Conservation (phyloP, 331 rosid genomes). For the Quercus phellos region DNA sequence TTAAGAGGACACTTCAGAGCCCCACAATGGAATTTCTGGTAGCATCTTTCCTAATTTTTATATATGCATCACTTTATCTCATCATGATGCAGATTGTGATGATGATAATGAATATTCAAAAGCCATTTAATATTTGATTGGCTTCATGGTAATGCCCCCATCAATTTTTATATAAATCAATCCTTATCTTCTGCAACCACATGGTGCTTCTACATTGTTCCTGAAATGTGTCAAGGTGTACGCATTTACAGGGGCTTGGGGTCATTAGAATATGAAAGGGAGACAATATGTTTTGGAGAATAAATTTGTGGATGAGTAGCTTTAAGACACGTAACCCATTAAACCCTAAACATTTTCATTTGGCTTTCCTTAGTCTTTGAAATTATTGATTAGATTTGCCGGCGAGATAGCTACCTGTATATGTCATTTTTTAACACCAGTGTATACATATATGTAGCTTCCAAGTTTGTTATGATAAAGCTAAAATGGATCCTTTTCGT, state of each 20-base stretch:
- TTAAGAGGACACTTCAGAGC: background rate
- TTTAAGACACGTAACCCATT: slow-evolving; percentile 14
- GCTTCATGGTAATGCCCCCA: slow-evolving; percentile 23
- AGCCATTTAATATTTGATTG: slow-evolving; percentile 2
- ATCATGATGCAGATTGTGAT: background rate
- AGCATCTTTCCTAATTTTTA: slow-evolving; percentile 3
- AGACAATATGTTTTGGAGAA: slow-evolving; percentile 44
- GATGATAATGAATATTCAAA: slow-evolving; percentile 3
- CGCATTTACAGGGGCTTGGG: slow-evolving; percentile 9
- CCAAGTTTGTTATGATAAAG: background rate
- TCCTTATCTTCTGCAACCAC: slow-evolving; percentile 42
- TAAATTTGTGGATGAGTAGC: slow-evolving; percentile 28
- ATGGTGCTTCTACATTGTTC: slow-evolving; percentile 45
- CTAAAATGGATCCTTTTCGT: background rate
- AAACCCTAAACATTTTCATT: slow-evolving; percentile 3
- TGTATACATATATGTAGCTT: background rate
- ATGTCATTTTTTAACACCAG: slow-evolving; percentile 18
- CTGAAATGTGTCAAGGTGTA: slow-evolving; percentile 31
- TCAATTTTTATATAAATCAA: slow-evolving; percentile 17
- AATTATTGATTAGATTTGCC: slow-evolving; percentile 28
- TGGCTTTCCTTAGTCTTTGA: slow-evolving; percentile 17
- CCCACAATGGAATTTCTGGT: background rate
- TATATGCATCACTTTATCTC: slow-evolving; percentile 15
- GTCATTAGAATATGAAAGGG: slow-evolving; percentile 23
- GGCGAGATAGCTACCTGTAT: slow-evolving; percentile 8